A percentile compares a stretch with the other conserved stretches of the same genome.
Evolutionary conservation across 192 early-diverging fungal species (phyloP).

Genomic region (Chytriomyces confervae): DNA sequence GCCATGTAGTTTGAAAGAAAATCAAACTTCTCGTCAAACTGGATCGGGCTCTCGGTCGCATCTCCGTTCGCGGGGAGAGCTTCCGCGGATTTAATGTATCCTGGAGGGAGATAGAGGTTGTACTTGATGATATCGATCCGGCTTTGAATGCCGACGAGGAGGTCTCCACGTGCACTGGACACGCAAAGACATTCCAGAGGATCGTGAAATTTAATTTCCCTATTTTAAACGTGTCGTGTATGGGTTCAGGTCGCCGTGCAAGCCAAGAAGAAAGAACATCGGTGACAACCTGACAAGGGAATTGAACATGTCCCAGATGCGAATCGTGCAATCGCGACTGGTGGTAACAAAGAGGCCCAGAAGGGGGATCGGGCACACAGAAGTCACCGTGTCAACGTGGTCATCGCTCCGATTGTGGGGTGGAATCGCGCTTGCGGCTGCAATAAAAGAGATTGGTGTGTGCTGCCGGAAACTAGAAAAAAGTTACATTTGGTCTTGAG

Average conservation of each 20-base stretch:
- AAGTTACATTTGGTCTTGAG: slow-evolving; percentile 36
- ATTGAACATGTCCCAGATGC: slow-evolving; percentile 55
- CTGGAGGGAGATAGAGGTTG: slow-evolving; percentile 41
- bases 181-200: slow-evolving; percentile 47
- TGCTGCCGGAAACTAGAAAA: neutral
- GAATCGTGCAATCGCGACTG: slow-evolving; percentile 45
- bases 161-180: slow-evolving; percentile 42
- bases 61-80: neutral
- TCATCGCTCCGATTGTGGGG: slow-evolving; percentile 51
- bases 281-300: slow-evolving; percentile 41
- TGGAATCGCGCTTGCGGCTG: slow-evolving; percentile 45
- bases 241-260: neutral
- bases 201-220: slow-evolving; percentile 57
- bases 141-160: slow-evolving; percentile 51
- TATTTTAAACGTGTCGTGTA: neutral
- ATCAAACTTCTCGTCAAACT: slow-evolving; percentile 52
- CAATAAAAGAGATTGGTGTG: neutral
- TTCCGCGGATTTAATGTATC: slow-evolving; percentile 39
- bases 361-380: slow-evolving; percentile 36
- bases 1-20: slow-evolving; percentile 26
- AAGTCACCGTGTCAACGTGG: slow-evolving; percentile 51
- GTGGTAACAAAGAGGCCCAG: slow-evolving; percentile 45
- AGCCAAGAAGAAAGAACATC: neutral
- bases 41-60: slow-evolving; percentile 32
- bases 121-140: slow-evolving; percentile 50